Conservation (phyloP, 495 filamentous ascomycete species). For the Lepidopterella palustris region DNA sequence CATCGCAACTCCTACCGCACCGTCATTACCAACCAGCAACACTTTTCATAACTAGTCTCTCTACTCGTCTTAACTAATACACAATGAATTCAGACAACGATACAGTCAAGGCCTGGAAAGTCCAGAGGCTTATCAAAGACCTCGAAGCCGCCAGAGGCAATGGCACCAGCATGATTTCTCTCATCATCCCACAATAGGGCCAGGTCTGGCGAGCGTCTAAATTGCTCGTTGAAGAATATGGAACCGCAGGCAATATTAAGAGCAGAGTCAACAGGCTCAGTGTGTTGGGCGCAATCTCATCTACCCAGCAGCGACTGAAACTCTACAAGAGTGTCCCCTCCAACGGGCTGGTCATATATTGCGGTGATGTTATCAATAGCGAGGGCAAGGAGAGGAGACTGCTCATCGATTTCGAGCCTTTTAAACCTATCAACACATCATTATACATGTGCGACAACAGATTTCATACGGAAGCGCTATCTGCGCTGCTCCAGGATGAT, state of each 20-base stretch:
- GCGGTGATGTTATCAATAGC: conserved; percentile 98
- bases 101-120: conserved; percentile 84
- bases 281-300: conserved; percentile 94
- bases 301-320: conserved; percentile 97
- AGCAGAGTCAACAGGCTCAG: conserved; percentile 98
- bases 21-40: no score
- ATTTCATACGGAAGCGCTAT: conserved; percentile 95
- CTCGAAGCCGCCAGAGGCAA: conserved; percentile 72
- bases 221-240: conserved; percentile 99
- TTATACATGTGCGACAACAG: conserved; percentile 99
- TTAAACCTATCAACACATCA: conserved; percentile 99
- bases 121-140: conserved; percentile 97
- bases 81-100: no score
- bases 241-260: conserved; percentile 98
- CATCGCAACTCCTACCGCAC: no score
- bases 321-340: conserved; percentile 97
- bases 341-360: conserved; percentile 96
- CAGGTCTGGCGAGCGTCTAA: conserved; percentile 93
- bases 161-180: conserved; percentile 96
- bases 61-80: no score
- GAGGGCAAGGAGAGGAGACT: conserved; percentile 99
- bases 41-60: no score
- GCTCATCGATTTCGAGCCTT: conserved; percentile 99
- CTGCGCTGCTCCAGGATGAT: conserved; percentile 93
- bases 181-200: conserved; percentile 98